Conservation (phyloP, 805 yeast species). For the Ascoidea asiatica region DNA sequence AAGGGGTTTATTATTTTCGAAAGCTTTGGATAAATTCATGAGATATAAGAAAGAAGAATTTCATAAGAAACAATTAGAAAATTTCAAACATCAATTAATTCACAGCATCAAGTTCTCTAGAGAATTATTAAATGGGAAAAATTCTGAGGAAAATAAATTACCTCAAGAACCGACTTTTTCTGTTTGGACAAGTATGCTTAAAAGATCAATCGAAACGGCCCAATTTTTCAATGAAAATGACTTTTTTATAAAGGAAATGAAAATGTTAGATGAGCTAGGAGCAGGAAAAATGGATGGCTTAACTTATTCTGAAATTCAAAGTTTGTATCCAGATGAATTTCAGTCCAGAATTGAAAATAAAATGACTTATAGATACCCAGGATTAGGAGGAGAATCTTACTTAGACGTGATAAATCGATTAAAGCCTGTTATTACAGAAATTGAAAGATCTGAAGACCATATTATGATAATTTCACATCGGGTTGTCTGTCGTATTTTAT, state of each 20-base stretch:
- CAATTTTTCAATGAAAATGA: conserved; percentile 57
- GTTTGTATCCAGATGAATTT: conserved; percentile 63
- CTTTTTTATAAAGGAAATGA: conserved; percentile 74
- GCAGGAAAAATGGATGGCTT: conserved; percentile 87
- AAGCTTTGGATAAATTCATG: conserved; percentile 64
- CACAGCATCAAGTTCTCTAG: background rate
- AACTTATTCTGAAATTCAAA: conserved; percentile 80
- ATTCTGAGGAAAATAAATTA: conserved; percentile 22
- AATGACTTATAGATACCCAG: conserved; percentile 83
- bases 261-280: conserved; percentile 86
- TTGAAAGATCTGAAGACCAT: conserved; percentile 85
- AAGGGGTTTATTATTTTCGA: conserved; percentile 65
- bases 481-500: conserved; percentile 75
- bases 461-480: conserved; percentile 76
- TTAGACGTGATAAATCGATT: conserved; percentile 85
- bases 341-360: conserved; percentile 64
- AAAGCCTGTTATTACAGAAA: conserved; percentile 81
- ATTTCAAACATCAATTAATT: conserved; percentile 23
- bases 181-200: conserved; percentile 87
- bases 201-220: conserved; percentile 66
- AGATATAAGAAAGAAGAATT: conserved; percentile 57
- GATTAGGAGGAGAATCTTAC: conserved; percentile 94
- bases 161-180: conserved; percentile 67
- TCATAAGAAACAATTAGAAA: conserved; percentile 43
- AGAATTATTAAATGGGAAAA: background rate